Conservation (phyloP, 805 yeast genomes). For the Ogataea nitratoaversa region DNA sequence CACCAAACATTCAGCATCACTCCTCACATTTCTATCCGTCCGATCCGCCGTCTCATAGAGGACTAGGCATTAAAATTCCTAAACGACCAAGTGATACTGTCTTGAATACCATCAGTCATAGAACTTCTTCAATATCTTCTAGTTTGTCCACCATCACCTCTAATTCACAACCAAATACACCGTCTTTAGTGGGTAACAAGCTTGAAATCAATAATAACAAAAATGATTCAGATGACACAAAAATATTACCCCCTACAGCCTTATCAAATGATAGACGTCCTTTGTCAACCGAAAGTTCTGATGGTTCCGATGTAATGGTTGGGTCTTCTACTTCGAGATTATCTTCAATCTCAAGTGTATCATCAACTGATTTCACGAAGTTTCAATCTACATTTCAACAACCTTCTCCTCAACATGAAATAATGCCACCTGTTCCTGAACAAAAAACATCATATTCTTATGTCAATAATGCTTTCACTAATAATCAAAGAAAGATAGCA, state of each 20-base stretch:
- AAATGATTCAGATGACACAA: not conserved
- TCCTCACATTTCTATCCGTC: conserved; percentile 2
- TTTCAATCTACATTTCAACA: conserved; percentile 7
- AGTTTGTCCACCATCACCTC: conserved; percentile 8
- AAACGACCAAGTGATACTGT: conserved; percentile 28
- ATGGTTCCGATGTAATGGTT: conserved; percentile 15
- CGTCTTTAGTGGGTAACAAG: too few species aligned
- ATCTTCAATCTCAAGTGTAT: conserved; percentile 22
- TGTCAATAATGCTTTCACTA: conserved; percentile 1
- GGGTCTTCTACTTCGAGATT: conserved; percentile 17
- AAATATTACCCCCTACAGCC: not conserved
- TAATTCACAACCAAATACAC: not conserved
- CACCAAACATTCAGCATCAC: not conserved
- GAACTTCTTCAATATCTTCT: conserved; percentile 10
- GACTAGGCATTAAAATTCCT: conserved; percentile 22
- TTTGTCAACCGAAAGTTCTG: conserved; percentile 18
- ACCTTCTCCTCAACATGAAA: not conserved
- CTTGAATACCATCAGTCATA: conserved; percentile 7
- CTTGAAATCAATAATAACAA: too few species aligned
- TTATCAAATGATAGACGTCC: conserved; percentile 7
- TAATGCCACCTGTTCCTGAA: too few species aligned
- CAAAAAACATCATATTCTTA: not conserved
- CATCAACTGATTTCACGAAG: conserved; percentile 17
- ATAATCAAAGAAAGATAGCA: not conserved
- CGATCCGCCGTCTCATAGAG: conserved; percentile 8